Conservation (phyloP, 2,329 filamentous ascomycete species). For the Calonectria pteridis region DNA sequence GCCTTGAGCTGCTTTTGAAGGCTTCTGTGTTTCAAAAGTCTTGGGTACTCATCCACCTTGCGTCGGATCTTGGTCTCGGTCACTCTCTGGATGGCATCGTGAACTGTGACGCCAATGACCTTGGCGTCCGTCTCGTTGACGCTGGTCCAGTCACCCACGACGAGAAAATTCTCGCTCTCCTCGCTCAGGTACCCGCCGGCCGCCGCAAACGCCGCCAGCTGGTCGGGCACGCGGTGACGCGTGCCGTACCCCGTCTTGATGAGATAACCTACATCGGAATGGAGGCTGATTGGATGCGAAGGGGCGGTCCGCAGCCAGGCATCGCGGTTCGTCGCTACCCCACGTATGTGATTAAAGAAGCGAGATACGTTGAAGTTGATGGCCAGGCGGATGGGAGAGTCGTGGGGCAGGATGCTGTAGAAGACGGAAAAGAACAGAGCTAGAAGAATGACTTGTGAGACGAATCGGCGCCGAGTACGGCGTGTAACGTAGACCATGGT, state of each 20-base stretch:
- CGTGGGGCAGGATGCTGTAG: conserved; percentile 49
- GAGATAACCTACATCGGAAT: conserved; percentile 62
- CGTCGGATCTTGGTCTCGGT: conserved; percentile 47
- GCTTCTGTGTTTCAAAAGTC: conserved; percentile 56
- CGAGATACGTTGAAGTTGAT: conserved; percentile 50
- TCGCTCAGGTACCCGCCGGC: conserved; percentile 50
- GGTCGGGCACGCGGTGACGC: conserved; percentile 59
- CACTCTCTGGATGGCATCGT: conserved; percentile 57
- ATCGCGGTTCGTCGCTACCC: conserved; percentile 49
- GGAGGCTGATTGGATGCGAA: conserved; percentile 58
- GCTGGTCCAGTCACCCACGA: conserved; percentile 65
- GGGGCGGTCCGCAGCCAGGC: conserved; percentile 55
- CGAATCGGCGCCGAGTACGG: conserved; percentile 46
- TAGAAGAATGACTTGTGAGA: conserved; percentile 37
- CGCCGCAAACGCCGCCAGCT: conserved; percentile 57
- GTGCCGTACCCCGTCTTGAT: conserved; percentile 70
- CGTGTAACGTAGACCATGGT: conserved; percentile 43
- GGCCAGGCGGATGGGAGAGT: conserved; percentile 50
- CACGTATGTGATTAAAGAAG: conserved; percentile 47
- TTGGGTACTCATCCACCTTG: conserved; percentile 45
- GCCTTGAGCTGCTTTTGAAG: conserved; percentile 54
- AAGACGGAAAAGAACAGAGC: conserved; percentile 42
- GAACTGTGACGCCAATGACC: conserved; percentile 51
- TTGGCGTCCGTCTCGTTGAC: conserved; percentile 48
- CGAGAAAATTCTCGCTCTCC: conserved; percentile 57